phyloP scores from a whole-genome alignment of 371 early-diverging fungal species.

The Mortierella sp. region DNA sequence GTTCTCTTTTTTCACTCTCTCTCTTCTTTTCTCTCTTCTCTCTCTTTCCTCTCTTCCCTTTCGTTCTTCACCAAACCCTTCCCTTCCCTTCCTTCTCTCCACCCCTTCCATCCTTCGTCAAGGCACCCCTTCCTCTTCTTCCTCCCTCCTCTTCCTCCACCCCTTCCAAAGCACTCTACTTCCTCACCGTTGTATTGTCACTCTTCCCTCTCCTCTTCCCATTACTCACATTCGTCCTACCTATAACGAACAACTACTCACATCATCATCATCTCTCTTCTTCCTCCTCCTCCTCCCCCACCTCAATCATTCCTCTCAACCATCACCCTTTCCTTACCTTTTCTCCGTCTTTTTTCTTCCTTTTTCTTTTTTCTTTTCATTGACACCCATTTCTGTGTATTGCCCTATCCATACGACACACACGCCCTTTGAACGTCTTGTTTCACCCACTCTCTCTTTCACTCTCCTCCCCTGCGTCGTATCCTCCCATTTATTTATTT shows the following conservation, averaged over 20 bases:
- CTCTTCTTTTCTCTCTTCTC: slow-evolving; percentile 1
- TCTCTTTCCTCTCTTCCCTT: not conserved
- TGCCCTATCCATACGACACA: slow-evolving; percentile 19
- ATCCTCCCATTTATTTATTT: no score
- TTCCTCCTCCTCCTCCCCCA: not conserved
- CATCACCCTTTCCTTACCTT: not conserved
- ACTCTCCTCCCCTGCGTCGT: not conserved
- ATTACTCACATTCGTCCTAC: not conserved
- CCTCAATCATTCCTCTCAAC: not conserved
- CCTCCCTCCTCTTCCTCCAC: not conserved
- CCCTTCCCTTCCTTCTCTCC: no score
- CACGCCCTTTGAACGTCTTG: not conserved
- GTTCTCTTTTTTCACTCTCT: not conserved
- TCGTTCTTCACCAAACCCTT: slow-evolving; percentile 3
- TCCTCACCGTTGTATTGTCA: slow-evolving; percentile 15
- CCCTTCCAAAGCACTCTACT: not conserved
- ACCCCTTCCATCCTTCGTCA: slow-evolving; percentile 10
- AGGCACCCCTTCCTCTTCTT: slow-evolving; percentile 14
- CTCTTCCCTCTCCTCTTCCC: slow-evolving; percentile 13
- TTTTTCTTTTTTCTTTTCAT: not conserved
- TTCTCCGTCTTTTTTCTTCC: not conserved
- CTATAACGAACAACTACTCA: not conserved
- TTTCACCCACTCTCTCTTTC: not conserved
- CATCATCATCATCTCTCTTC: not conserved
- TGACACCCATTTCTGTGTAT: not conserved